phyloP scores from a whole-genome alignment of 441 rosid species.

The Rhodomyrtus psidioides region DNA sequence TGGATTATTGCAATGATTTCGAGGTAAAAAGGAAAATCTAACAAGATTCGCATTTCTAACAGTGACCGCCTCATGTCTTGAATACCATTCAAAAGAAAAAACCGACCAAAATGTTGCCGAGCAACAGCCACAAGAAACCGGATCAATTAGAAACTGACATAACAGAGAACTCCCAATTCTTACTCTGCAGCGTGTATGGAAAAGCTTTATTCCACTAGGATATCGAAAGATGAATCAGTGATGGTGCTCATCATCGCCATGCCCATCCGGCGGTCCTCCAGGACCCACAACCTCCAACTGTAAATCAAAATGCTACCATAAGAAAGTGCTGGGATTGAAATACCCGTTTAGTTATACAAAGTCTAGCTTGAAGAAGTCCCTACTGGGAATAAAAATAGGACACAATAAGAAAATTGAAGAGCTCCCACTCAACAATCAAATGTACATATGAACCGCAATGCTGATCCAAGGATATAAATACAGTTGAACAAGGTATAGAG shows the following conservation, averaged over 20 bases:
- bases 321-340: not conserved
- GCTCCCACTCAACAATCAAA: not conserved
- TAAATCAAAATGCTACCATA: constrained; percentile 3
- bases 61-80: constrained; percentile 17
- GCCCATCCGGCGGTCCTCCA: constrained; percentile 92
- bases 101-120: constrained; percentile 12
- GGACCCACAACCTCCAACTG: constrained; percentile 98
- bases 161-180: constrained; percentile 14
- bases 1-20: constrained; percentile 35
- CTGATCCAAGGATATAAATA: not conserved
- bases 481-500: not conserved
- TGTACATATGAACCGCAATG: not conserved
- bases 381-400: not conserved
- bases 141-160: constrained; percentile 27
- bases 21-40: constrained; percentile 9
- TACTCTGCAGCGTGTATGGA: constrained; percentile 24
- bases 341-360: not conserved
- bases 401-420: not conserved
- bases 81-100: constrained; percentile 12
- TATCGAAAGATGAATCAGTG: constrained; percentile 29
- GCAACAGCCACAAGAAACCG: constrained; percentile 21
- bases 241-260: constrained; percentile 55
- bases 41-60: constrained; percentile 16
- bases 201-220: constrained; percentile 32
- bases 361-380: not conserved